phyloP scores from a whole-genome alignment of 306 rosid genomes.

The Vigna radiata region DNA sequence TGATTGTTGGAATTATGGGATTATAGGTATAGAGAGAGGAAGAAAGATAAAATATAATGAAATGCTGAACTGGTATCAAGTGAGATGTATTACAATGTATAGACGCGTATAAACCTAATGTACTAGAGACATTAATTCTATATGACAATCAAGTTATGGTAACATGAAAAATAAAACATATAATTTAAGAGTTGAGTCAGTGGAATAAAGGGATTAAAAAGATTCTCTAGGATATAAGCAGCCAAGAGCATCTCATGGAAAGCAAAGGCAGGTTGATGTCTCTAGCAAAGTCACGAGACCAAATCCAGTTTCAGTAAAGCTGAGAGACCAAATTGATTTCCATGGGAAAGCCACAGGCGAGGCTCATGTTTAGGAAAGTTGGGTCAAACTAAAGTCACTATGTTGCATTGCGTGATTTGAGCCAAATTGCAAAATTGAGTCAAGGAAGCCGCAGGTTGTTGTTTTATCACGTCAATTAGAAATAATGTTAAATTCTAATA shows the following conservation, averaged over 20 bases:
- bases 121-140: background rate
- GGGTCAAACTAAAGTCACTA: background rate
- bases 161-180: background rate
- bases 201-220: background rate
- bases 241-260: background rate
- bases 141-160: background rate
- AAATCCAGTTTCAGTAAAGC: background rate
- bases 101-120: background rate
- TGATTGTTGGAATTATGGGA: background rate
- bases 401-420: background rate
- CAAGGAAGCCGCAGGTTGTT: too few species aligned
- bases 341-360: too few species aligned
- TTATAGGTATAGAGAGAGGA: background rate
- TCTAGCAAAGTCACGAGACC: background rate
- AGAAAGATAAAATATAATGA: constrained; percentile 1
- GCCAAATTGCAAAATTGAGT: background rate
- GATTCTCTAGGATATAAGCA: background rate
- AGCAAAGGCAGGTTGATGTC: background rate
- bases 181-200: background rate
- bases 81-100: background rate
- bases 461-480: too few species aligned
- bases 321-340: background rate
- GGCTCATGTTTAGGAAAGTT: too few species aligned
- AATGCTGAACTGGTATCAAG: background rate
- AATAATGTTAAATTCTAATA: too few species aligned